These are phyloP conservation scores for Coemansia reversa DNA, from an alignment of 192 early-diverging fungal species.

Conservation along the genomic window DNA sequence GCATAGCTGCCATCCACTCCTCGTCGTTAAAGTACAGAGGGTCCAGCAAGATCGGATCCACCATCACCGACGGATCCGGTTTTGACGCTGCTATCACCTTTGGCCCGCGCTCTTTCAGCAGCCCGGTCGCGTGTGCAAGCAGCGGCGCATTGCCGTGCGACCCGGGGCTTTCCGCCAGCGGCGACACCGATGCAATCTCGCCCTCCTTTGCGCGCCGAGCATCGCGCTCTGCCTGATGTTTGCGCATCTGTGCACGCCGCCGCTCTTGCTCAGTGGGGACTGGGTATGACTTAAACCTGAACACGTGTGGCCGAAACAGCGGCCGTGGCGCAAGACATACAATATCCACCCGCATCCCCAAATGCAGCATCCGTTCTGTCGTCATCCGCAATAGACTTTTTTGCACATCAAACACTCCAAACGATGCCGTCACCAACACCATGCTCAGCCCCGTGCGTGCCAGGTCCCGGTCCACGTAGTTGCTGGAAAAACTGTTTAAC, in stretches of 20 bases:
- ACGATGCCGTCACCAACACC: constrained; percentile 84
- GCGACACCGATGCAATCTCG: constrained; percentile 34
- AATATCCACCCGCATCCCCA: constrained; percentile 87
- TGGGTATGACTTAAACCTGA: constrained; percentile 66
- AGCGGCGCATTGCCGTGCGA: constrained; percentile 2
- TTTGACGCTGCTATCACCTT: constrained; percentile 9
- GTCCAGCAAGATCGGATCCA: constrained; percentile 49
- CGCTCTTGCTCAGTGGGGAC: constrained; percentile 48
- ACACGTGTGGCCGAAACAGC: constrained; percentile 84
- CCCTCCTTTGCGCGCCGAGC: constrained; percentile 20
- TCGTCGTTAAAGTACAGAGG: constrained; percentile 53
- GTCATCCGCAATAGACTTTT: constrained; percentile 86
- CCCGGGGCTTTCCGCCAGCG: constrained; percentile 33
- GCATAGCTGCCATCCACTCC: constrained; percentile 27
- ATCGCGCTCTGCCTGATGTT: constrained; percentile 8
- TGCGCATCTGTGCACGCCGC: constrained; percentile 16
- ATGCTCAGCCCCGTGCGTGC: constrained; percentile 86
- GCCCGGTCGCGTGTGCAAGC: background rate
- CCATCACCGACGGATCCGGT: constrained; percentile 5
- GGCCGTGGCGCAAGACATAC: constrained; percentile 88
- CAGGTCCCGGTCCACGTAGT: constrained; percentile 94
- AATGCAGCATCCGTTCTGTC: constrained; percentile 90
- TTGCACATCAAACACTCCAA: constrained; percentile 86
- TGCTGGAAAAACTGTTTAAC: constrained; percentile 90
- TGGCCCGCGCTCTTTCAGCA: constrained; percentile 34